phyloP scores from a whole-genome alignment of 768 basidiomycete genomes.

The Termitomyces sp. region DNA sequence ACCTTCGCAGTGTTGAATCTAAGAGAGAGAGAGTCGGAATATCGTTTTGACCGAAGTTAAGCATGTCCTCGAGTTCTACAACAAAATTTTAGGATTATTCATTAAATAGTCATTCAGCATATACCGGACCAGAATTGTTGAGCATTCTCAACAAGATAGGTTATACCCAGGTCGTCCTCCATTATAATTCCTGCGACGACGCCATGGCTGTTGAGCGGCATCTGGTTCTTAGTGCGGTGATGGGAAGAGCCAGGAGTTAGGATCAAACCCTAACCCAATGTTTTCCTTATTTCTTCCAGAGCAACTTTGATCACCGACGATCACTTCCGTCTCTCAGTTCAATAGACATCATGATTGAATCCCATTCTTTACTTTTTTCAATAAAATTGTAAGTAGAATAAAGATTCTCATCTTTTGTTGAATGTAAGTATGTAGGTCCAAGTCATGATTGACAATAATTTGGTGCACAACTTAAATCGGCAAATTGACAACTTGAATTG shows the following conservation, averaged over 20 bases:
- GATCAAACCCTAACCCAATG: conserved; percentile 10
- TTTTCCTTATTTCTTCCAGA: too few species aligned
- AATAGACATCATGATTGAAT: too few species aligned
- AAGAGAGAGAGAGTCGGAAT: conserved; percentile 65
- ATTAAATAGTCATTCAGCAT: conserved; percentile 20
- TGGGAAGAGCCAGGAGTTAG: background rate
- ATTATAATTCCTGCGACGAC: conserved; percentile 33
- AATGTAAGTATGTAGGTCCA: too few species aligned
- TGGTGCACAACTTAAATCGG: background rate
- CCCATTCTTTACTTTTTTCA: too few species aligned
- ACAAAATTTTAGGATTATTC: background rate
- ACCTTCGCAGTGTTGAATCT: conserved; percentile 76
- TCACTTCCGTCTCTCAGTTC: too few species aligned
- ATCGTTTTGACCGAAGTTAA: conserved; percentile 62
- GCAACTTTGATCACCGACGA: too few species aligned
- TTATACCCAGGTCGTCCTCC: conserved; percentile 73
- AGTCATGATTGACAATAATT: too few species aligned
- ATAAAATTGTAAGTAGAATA: too few species aligned
- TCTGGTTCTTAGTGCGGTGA: conserved; percentile 4
- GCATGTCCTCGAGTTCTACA: conserved; percentile 83
- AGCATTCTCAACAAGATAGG: conserved; percentile 77
- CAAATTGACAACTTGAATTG: background rate
- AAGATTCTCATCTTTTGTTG: too few species aligned
- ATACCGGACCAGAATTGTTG: conserved; percentile 91
- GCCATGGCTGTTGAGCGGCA: conserved; percentile 23